Evolutionary conservation across 2,329 filamentous ascomycete genomes (phyloP), one percentile per base, ranked within the genome.

Genomic region (Penicillium brevicompactum): DNA sequence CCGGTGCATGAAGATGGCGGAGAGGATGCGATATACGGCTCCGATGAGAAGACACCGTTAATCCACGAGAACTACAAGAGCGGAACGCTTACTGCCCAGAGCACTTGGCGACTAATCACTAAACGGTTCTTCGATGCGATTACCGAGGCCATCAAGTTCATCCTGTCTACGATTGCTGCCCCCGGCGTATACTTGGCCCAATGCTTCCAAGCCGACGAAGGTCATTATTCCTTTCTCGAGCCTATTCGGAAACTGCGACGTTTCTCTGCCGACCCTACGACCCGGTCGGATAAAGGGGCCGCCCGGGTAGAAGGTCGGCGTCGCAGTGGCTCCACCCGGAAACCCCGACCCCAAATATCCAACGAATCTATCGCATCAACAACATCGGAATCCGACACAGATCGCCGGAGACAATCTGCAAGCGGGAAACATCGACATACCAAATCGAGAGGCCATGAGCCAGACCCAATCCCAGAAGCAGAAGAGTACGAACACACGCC

Each of bases 141-240:
- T 54, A 82, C 93, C 57, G 86, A 88, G 64, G 89, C 90, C 5
- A 81, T 96, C 64, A 86, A 87, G 63, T 90, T 90, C 77, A 81
- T 97, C 45, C 76, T 96, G 52, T 88, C 89, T 47, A 90, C 90
- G 13, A 77, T 97, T 57, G 84, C 89, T 24, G 87, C 89, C 21
- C 93, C 93, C 1, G 90, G 88, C 16, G 84, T 92, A 47, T 97
- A 93, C 74, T 76, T 96, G 53, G 85, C 92, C 57, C 88, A 90
- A 61, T 92, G 84, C 70, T 88, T 97, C 66, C 93, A 90, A 76
- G 87, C 95, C 68, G 87, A 91, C 44, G 78, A 89, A 55, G 91
- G 91, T 48, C 81, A 81, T 48, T 96, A 96, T 71, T 88, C 91
- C 50, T 85, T 91, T n/a, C 76, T 94, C 55, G 77, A 86, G 46